These are phyloP conservation scores for Entrophospora sp. DNA, from an alignment of 192 early-diverging fungal genomes.

Conservation along the genomic window DNA sequence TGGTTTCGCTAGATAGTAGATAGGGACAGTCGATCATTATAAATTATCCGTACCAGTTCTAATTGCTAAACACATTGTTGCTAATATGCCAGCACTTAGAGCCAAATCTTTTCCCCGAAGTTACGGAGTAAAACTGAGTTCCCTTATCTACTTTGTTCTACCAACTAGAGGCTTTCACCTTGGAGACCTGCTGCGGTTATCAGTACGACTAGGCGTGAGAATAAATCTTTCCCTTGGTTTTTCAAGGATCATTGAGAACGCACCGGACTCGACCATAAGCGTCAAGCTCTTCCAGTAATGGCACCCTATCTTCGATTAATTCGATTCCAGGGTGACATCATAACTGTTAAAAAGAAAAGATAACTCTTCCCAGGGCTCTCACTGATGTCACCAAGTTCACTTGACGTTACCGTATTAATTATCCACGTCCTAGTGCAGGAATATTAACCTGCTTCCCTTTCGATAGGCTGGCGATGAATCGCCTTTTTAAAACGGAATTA, in stretches of 20 bases:
- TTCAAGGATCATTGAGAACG: no score
- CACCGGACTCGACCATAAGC: conserved; percentile 48
- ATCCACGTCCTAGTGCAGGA: no score
- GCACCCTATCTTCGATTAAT: conserved; percentile 53
- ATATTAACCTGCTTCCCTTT: no score
- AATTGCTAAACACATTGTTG: conserved; percentile 53
- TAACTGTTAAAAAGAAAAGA: conserved; percentile 60
- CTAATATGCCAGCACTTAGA: not conserved
- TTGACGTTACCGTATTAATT: no score
- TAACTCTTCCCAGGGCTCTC: no score
- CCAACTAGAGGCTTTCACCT: conserved; percentile 76
- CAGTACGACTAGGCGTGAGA: no score
- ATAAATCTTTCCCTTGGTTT: no score
- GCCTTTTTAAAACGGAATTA: conserved; percentile 42
- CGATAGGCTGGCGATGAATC: no score
- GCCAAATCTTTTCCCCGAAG: not conserved
- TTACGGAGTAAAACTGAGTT: conserved; percentile 22
- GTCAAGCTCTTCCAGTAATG: conserved; percentile 43
- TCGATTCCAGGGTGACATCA: conserved; percentile 54
- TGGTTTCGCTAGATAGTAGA: conserved; percentile 81
- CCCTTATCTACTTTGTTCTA: conserved; percentile 79
- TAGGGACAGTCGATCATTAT: conserved; percentile 76
- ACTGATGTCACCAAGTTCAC: no score
- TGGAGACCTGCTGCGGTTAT: conserved; percentile 74
- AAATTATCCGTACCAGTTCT: conserved; percentile 75